These are phyloP conservation scores for Amanita polypyramis DNA, from an alignment of 768 basidiomycete species.

Conservation along the genomic window DNA sequence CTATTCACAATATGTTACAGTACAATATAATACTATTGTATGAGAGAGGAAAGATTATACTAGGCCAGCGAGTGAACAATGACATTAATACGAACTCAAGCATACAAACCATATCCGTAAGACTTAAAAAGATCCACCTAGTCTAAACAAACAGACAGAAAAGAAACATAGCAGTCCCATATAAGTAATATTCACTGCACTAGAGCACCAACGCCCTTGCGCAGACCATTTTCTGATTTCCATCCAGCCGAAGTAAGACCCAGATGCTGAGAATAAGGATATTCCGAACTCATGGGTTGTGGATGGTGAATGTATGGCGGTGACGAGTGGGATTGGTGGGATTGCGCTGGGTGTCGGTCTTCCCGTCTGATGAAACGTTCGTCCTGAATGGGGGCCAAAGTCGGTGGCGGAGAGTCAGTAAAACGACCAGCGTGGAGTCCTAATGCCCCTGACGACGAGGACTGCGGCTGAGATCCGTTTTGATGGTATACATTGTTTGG, in stretches of 20 bases:
- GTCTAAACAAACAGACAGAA: background rate
- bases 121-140: background rate
- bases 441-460: background rate
- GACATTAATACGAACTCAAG: background rate
- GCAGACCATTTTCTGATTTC: conserved; percentile 35
- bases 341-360: conserved; percentile 18
- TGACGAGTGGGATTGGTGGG: conserved; percentile 20
- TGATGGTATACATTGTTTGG: conserved; percentile 5
- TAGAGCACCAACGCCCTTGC: conserved; percentile 30
- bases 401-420: conserved; percentile 39
- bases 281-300: conserved; percentile 26
- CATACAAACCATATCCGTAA: conserved; percentile 4
- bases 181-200: conserved; percentile 18
- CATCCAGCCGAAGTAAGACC: conserved; percentile 30
- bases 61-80: conserved; percentile 1
- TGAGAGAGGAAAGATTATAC: background rate
- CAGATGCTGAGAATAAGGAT: conserved; percentile 29
- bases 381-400: conserved; percentile 45
- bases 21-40: background rate
- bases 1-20: conserved; percentile 12
- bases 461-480: background rate
- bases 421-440: conserved; percentile 22
- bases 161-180: background rate
- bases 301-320: conserved; percentile 32
- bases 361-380: conserved; percentile 24